Base-by-base conservation (phyloP, 2,329 filamentous ascomycete species). In the Hymenoscyphus infarciens region DNA sequence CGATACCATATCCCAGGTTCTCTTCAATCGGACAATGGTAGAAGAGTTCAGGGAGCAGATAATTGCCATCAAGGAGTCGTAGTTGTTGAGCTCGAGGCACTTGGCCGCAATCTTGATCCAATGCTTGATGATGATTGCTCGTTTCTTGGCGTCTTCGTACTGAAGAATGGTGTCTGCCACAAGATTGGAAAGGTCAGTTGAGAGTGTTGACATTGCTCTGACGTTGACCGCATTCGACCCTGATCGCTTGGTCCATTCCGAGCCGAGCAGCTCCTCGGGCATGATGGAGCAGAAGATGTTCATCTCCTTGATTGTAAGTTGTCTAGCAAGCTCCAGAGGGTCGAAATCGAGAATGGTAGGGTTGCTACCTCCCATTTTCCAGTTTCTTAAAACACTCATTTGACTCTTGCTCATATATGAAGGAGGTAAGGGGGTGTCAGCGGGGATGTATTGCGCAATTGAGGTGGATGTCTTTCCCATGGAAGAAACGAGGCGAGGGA, bases 1-100 rank as follows among this genome's bases (percentile, higher is more conserved):
- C 5, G 91, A 94, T 10, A 99, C 86, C 13, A 87, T 76, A 61
- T 98, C 95, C 95, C 95, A 99, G 0, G 95, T 99, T 72, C 88
- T 90, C 74, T 90, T 91, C 8, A 99, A 81, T 22, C 95, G 90
- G 61, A 87, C 87, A 69, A 99, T 94, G 70, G 92, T 94, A 16
- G 93, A 96, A 62, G 90, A 93, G 76, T 96, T 96, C 57, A 99
- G 78, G 10, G 91, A 93, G 80, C 93, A 97, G 71, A 97, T 92
- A 70, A 99, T 97, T 7, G 95, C 92, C 92, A 98, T 97, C 11
- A 99, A 79, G 0, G 92, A 91, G 73, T 99, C 94, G 71, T 97
- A 99, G 78, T 99, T 99, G 78, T 95, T 89, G 29, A 98, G 83
- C 72, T 95, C 91, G 5, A 96, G 80, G 68, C 92, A 96, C 71